Conservation (phyloP, 306 rosid genomes). For the Hylodesmum podocarpum region DNA sequence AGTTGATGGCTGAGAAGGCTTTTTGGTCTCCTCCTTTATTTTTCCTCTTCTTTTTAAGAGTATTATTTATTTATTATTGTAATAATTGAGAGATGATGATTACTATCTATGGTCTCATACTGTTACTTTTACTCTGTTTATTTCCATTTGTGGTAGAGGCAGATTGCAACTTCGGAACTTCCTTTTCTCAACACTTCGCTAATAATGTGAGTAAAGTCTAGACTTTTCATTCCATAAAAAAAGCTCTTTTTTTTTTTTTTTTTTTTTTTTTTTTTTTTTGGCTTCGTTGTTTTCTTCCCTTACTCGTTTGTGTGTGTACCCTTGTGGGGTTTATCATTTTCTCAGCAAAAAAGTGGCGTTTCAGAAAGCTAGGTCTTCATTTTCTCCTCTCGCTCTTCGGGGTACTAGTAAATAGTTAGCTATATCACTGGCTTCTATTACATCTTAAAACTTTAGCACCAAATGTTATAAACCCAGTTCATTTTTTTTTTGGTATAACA, state of each 20-base stretch:
- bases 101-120: background rate
- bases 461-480: background rate
- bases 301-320: background rate
- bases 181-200: slow-evolving; percentile 6
- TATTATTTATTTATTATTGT: background rate
- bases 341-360: slow-evolving; percentile 22
- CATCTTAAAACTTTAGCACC: background rate
- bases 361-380: slow-evolving; percentile 26
- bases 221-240: background rate
- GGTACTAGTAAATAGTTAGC: too few species aligned
- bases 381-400: background rate
- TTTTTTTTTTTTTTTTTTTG: background rate
- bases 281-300: background rate
- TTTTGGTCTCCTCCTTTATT: background rate
- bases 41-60: background rate
- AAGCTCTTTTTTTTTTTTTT: too few species aligned
- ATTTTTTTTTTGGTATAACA: too few species aligned
- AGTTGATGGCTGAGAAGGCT: background rate
- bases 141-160: slow-evolving; percentile 30
- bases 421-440: background rate
- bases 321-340: slow-evolving; percentile 19
- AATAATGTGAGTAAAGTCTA: slow-evolving; percentile 15
- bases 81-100: background rate
- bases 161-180: slow-evolving; percentile 19
- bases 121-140: slow-evolving; percentile 10